Evolutionary conservation across 2,329 filamentous ascomycete genomes (phyloP).

Genomic region (Bipolaris sorokiniana): DNA sequence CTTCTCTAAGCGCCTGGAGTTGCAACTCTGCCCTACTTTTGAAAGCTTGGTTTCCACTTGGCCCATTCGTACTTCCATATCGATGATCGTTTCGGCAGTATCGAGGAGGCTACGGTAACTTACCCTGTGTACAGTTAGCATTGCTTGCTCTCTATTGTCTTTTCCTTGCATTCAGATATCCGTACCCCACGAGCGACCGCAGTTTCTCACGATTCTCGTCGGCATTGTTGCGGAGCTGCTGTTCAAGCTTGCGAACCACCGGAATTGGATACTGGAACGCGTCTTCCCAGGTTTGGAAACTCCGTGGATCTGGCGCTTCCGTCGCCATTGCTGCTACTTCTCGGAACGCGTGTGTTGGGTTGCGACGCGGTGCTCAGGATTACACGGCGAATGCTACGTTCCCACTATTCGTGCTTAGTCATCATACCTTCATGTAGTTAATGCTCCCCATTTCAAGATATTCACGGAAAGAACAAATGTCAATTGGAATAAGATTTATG

Average conservation of each 20-base stretch:
- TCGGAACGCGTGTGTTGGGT: slow-evolving; percentile 3
- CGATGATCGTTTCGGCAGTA: slow-evolving; percentile 91
- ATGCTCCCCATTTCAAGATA: background rate
- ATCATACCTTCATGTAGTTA: slow-evolving; percentile 1
- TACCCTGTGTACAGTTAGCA: slow-evolving; percentile 52
- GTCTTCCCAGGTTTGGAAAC: slow-evolving; percentile 68
- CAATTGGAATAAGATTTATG: too few relatives aligned
- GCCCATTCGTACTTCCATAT: slow-evolving; percentile 82
- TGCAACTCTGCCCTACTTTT: slow-evolving; percentile 77
- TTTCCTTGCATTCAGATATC: background rate
- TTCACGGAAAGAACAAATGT: background rate
- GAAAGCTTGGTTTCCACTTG: slow-evolving; percentile 73
- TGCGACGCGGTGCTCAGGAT: background rate
- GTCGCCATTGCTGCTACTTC: slow-evolving; percentile 53
- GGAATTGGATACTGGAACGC: slow-evolving; percentile 71
- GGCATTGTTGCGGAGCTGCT: slow-evolving; percentile 67
- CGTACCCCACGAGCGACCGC: slow-evolving; percentile 69
- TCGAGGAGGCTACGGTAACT: slow-evolving; percentile 88
- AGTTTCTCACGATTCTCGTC: slow-evolving; percentile 70
- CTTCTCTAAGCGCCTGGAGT: slow-evolving; percentile 70
- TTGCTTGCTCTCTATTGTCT: background rate
- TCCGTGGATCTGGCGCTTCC: slow-evolving; percentile 62
- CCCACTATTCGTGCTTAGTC: slow-evolving; percentile 20
- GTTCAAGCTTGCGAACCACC: slow-evolving; percentile 66
- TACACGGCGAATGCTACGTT: slow-evolving; percentile 16